phyloP scores from a whole-genome alignment of 805 yeast genomes.

The Blastobotrys mokoenaii region DNA sequence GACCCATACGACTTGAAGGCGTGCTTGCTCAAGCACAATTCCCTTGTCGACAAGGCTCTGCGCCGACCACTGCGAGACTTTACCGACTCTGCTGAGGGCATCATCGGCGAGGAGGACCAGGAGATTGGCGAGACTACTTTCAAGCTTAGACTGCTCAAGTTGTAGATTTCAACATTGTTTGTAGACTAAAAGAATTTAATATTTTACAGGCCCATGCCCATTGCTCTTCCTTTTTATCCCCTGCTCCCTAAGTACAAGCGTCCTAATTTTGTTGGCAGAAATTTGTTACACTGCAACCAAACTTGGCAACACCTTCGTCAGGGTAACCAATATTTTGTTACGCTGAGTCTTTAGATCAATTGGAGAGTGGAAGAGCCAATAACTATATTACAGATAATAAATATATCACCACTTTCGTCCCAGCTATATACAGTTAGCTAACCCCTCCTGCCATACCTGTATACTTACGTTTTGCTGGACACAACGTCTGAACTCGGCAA shows the following conservation, averaged over 20 bases:
- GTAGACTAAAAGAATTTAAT: too few species aligned
- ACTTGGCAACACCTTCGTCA: too few species aligned
- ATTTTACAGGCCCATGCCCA: too few species aligned
- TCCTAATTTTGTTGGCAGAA: too few species aligned
- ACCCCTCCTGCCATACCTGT: neutral
- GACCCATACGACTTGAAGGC: conserved; percentile 39
- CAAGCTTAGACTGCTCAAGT: conserved; percentile 65
- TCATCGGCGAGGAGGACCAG: conserved; percentile 86
- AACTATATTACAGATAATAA: too few species aligned
- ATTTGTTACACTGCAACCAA: too few species aligned
- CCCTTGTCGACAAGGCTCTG: conserved; percentile 67
- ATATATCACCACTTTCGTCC: conserved; percentile 6
- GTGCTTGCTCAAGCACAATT: conserved; percentile 55
- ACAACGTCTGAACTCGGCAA: conserved; percentile 13
- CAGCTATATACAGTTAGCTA: neutral
- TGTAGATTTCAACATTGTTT: too few species aligned
- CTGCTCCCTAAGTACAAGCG: too few species aligned
- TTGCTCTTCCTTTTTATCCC: too few species aligned
- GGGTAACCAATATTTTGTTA: too few species aligned
- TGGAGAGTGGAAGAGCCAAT: too few species aligned
- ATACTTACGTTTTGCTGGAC: conserved; percentile 12
- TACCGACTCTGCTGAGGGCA: conserved; percentile 35
- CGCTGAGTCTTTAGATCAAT: too few species aligned
- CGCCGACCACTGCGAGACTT: conserved; percentile 50
- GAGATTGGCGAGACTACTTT: conserved; percentile 64